Evolutionary conservation across 345 rosid genomes (phyloP), one percentile per base, ranked within the genome.

Genomic region (Populus simonii): DNA sequence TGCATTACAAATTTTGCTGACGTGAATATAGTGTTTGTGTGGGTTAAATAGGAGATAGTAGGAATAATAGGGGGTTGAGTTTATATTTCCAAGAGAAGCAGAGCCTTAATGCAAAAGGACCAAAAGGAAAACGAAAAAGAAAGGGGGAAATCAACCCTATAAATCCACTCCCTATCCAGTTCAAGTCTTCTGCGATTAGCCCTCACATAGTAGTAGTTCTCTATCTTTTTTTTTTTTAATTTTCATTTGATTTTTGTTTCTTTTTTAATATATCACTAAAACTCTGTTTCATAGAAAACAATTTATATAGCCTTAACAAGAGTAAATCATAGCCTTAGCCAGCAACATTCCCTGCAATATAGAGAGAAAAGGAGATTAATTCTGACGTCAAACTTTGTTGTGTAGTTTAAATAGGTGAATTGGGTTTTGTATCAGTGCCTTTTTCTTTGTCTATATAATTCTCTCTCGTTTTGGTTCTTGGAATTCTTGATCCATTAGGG

Each of bases 401-500:
- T 49, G 36, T 18, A 49, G 63, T n/a, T 63, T 41, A 18, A 71
- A 31, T 13, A 43, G 62, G n/a, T 65, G 71, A 78, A 70, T n/a
- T 45, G 70, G 63, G 68, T 71, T 71, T 47, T 62, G 49, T 57
- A 17, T 11, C 17, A 10, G 66, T 49, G 39, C 45, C 2, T 12
- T 41, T 47, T 31, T 41, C 25, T 20, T 53, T 20, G 9, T 53
- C n/a, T 59, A 10, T 59, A 25, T 6, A 23, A 6, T 70, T 25
- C 45, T 12, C 16, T n/a, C 41, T 22, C 23, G 36, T 43, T 23
- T 13, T 43, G 27, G 43, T 70, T n/a, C 11, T 55, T 25, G 20
- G 39, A 68, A 47, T 69, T 61, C 41, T 75, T 75, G 67, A 80
- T 80, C 79, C 47, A 41, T 66, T 63, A 80, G 68, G 79, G 76